Conservation (phyloP, 345 rosid genomes). For the Raphanus sativus region DNA sequence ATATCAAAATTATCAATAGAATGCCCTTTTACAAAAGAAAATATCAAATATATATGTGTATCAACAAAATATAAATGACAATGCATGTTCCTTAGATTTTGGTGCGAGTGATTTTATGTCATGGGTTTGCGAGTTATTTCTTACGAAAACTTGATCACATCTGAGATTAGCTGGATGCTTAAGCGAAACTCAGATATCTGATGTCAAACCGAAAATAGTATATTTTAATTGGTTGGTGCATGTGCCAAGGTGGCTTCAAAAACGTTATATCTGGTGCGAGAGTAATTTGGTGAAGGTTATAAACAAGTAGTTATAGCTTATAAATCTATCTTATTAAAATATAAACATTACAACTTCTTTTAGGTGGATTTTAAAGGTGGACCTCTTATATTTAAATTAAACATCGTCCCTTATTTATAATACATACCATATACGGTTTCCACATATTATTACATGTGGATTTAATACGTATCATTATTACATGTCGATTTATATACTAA, state of each 20-base stretch:
- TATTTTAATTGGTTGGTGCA: constrained; percentile 14
- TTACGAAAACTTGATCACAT: background rate
- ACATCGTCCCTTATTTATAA: too few species aligned
- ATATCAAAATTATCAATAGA: background rate
- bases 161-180: background rate
- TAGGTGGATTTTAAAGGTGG: too few species aligned
- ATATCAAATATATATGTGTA: background rate
- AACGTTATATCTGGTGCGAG: background rate
- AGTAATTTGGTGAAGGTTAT: constrained; percentile 12
- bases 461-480: too few species aligned
- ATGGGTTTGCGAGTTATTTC: background rate
- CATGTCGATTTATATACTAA: too few species aligned
- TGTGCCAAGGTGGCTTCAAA: constrained; percentile 32
- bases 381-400: too few species aligned
- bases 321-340: too few species aligned
- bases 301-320: constrained; percentile 1
- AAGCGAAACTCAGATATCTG: background rate
- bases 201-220: background rate
- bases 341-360: too few species aligned
- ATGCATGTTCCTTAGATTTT: background rate
- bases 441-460: too few species aligned
- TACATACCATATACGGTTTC: too few species aligned
- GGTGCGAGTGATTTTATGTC: background rate
- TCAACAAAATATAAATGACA: background rate
- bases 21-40: too few species aligned